Base-by-base conservation (phyloP, 345 rosid genomes). In the Reutealis trisperma region DNA sequence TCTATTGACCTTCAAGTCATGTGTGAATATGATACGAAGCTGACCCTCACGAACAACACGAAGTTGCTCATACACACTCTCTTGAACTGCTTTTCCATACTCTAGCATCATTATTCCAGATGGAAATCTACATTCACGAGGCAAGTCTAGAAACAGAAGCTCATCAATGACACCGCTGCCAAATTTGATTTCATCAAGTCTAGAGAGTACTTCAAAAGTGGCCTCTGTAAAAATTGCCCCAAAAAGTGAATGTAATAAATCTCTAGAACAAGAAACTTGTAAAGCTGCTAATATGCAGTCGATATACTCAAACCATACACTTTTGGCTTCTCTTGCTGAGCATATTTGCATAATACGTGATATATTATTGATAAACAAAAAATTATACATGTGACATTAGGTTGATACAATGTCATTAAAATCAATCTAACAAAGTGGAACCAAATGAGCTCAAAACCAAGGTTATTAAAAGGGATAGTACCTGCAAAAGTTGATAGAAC, bases 31-130 rank as follows among this genome's bases (percentile, higher is more conserved):
- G 75, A 96, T 89, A 62, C 99, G 93, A 68, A 96, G 96, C 83
- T 88, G 94, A 77, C 99, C 99, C 90, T 93, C 99, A 54, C 96
- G 98, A 65, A 96, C 94, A 80, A 96, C 96, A 75, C 98, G 99
- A 83, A 93, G 92, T 69, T 96, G 94, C 87, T 96, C 99, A 75
- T 93, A 92, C 32, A 96, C 96, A 87, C 92, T 96, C 86, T 93
- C 99, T 77, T 93, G 96, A 76, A 96, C 97, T 63, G 97, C 98
- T 85, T 93, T 96, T 62, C 81, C 91, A 83, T 92, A 96, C 76
- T 96, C 96, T 81, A 96, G 84, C 77, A 86, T 84, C 97, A 96
- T 92, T 80, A 89, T 63, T 78, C 98, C 99, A 57, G 93, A 85
- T 67, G 93, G 75, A 75, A 70, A 86, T 85, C 98, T 92, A 65